Evolutionary conservation across 2,329 filamentous ascomycete genomes (phyloP).

Genomic region (Penicillium corylophilum): DNA sequence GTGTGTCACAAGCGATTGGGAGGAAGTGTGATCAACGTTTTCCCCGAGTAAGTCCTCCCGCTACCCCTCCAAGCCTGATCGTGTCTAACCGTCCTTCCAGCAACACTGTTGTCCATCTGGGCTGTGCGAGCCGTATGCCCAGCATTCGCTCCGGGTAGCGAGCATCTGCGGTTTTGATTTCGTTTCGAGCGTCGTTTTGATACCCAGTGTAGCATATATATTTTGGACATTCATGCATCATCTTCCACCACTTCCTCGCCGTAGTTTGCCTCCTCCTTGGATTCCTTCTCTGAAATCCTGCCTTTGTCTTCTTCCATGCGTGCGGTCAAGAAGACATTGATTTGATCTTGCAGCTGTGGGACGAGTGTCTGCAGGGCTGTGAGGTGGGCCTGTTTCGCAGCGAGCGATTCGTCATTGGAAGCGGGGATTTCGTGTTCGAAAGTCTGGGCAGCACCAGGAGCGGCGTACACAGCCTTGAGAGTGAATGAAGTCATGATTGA

Average conservation of each 20-base stretch:
- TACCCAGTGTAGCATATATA: conserved; percentile 36
- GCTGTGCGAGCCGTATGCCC: conserved; percentile 60
- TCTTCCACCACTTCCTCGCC: conserved; percentile 76
- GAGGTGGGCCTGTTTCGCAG: conserved; percentile 55
- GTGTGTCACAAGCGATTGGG: conserved; percentile 93
- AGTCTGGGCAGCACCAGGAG: conserved; percentile 29
- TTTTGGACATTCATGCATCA: conserved; percentile 48
- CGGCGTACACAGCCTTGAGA: conserved; percentile 30
- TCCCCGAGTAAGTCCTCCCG: conserved; percentile 67
- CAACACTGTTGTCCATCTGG: conserved; percentile 72
- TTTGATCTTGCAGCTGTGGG: conserved; percentile 54
- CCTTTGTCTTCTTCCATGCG: conserved; percentile 63
- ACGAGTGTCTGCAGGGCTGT: conserved; percentile 51
- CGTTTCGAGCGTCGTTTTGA: conserved; percentile 31
- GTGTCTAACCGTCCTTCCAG: conserved; percentile 31
- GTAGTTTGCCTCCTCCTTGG: conserved; percentile 63
- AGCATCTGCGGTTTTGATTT: conserved; percentile 10
- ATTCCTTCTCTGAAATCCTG: conserved; percentile 38
- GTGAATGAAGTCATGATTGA: conserved; percentile 9
- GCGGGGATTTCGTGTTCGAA: conserved; percentile 34
- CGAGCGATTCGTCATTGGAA: conserved; percentile 21
- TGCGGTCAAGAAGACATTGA: conserved; percentile 60
- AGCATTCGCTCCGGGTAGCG: conserved; percentile 21
- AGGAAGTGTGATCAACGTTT: conserved; percentile 83
- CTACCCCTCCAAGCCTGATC: not conserved